Evolutionary conservation across 1,139 yeast species (phyloP).

Genomic region (Blastobotrys persicus): DNA sequence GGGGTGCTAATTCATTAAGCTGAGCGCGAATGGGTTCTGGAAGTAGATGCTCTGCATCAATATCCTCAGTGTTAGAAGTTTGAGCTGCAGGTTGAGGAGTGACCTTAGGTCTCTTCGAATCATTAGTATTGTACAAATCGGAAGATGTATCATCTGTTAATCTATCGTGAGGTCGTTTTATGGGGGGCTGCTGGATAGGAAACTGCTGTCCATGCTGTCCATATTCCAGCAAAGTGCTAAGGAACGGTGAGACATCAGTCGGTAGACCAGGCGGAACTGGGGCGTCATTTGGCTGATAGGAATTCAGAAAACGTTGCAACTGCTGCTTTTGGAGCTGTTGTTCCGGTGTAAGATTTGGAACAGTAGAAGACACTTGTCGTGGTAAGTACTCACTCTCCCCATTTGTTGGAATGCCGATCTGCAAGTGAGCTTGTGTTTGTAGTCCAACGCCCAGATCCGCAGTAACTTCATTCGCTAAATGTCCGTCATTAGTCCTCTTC

Average conservation of each 20-base stretch:
- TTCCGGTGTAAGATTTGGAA: neutral
- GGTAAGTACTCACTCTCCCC: neutral
- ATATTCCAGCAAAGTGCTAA: neutral
- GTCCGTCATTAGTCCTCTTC: conserved; percentile 1
- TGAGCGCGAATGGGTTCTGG: conserved; percentile 8
- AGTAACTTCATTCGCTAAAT: neutral
- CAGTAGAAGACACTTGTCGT: conserved; percentile 5
- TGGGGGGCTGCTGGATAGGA: conserved; percentile 6
- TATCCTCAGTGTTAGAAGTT: neutral
- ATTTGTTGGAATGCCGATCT: neutral
- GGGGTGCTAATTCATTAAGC: neutral
- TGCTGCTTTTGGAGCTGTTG: neutral
- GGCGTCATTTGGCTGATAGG: neutral
- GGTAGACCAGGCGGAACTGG: conserved; percentile 1
- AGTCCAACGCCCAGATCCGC: neutral
- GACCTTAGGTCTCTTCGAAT: neutral
- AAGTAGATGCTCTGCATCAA: neutral
- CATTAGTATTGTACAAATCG: neutral
- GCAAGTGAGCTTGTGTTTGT: conserved; percentile 12
- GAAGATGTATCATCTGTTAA: neutral
- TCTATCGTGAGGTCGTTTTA: neutral
- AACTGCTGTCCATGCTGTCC: neutral
- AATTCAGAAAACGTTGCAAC: neutral
- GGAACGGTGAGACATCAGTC: neutral
- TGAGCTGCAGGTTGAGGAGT: neutral